Base-by-base conservation (phyloP, 495 filamentous ascomycete species). In the Chaetomium fimeti region DNA sequence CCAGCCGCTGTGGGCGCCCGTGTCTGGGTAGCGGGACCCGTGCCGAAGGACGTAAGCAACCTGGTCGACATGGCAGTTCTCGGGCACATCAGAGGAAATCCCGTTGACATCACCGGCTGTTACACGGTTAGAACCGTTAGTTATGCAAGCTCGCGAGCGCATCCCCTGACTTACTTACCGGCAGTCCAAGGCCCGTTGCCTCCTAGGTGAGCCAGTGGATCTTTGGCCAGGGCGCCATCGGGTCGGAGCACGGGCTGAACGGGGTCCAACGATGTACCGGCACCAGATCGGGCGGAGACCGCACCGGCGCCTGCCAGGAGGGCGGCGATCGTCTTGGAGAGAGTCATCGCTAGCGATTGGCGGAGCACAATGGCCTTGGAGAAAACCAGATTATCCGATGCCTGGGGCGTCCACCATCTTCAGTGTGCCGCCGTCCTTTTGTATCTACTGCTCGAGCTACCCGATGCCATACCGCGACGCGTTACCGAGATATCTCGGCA, bases 11-110 rank as follows among this genome's bases (percentile, higher is more conserved):
- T 83, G 84, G 25, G 84, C 83, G 12, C 82, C 81, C 20, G 75
- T 69, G 60, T 86, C 84, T 16, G 83, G 84, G 57, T 79, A 86
- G 58, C 85, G 74, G 65, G 81, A 84, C 22, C 84, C 85, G 67
- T 86, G 85, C 57, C 84, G 79, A 29, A 79, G 77, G 38, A 82
- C 67, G 65, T 84, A 86, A 28, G 79, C 79, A 25, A 79, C 83
- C 63, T 82, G 79, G 51, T 85, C 78, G n/a, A 86, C 80, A 7
- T 74, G 74, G 63, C 84, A 87, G 40, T 75, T 75, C 16, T 78
- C 69, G 22, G 84, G 83, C 29, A 82, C 72, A 16, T 77, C 73
- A 36, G 78, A 72, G 3, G 76, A 76, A 49, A 85, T 81, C 7
- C 72, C 74, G 65, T 83, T 80, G 57, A 85, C 75, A 69, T 85